Evolutionary conservation across 1,139 yeast species (phyloP), one percentile per base, ranked within the genome.

Genomic region (Meyerozyma sp.): DNA sequence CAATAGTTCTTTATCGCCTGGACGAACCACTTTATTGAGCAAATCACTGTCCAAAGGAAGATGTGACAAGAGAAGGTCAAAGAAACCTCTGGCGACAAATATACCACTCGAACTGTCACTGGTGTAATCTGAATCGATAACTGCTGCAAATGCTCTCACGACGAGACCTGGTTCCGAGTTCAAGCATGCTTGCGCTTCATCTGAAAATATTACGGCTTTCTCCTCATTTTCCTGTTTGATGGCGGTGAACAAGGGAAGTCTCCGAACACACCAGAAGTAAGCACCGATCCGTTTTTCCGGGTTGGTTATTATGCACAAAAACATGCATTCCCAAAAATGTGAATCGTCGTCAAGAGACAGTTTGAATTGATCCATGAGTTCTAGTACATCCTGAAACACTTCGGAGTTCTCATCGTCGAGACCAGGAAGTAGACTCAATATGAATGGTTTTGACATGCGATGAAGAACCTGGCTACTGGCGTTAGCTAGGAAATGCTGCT

Each of bases 401-500:
- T 93, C 98, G 18, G 93, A 82, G 39, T 89, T 79, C 52, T 90
- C 96, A 54, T 93, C 98, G 53, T 93, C 98, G 40, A 94, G 74
- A 0, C 96, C 96, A 0, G 96, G 90, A 10, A 93, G 63, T 35
- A 91, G 69, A 50, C 94, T 79, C 41, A 90, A 70, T 7, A 93
- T 63, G 18, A 93, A 59, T 0, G 97, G 91, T 48, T 79, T 82
- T 23, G 85, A 66, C 18, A 87, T 63, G 16, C 73, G 65, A 42
- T 79, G 70, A 44, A 89, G 63, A 2, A 76, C 68, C 0, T 55
- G 47, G 0, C 77, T 59, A 0, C 81, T 76, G 8, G 87, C 59
- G 16, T 76, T 72, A 6, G 53, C 42, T 23, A 86, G 65, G 8
- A 91, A 58, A 51, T 77, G 75, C 3, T 72, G 70, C 32, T 75